Evolutionary conservation across 306 rosid species (phyloP).

Genomic region (Sophora flavescens): DNA sequence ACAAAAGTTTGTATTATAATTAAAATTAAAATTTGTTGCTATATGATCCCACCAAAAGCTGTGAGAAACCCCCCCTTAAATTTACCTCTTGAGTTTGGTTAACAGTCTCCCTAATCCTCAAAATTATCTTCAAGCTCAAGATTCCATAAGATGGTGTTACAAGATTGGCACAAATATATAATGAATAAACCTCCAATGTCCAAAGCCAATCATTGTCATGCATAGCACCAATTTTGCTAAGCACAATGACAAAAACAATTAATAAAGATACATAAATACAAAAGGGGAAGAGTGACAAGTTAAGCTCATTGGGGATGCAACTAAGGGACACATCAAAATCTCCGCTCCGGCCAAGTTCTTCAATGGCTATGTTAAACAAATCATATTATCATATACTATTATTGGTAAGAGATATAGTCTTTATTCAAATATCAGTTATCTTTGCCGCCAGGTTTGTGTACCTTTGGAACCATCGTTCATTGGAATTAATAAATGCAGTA

Average conservation of each 20-base stretch:
- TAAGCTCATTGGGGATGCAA: neutral
- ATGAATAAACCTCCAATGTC: neutral
- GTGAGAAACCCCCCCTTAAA: neutral
- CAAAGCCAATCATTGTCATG: slow-evolving; percentile 10
- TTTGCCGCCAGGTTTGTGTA: slow-evolving; percentile 38
- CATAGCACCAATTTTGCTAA: slow-evolving; percentile 11
- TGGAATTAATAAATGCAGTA: neutral
- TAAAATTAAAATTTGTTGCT: neutral
- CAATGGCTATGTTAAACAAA: slow-evolving; percentile 33
- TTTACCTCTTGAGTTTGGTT: slow-evolving; percentile 6
- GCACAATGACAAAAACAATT: slow-evolving; percentile 44
- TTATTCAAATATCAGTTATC: slow-evolving; percentile 27
- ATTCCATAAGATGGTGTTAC: slow-evolving; percentile 9
- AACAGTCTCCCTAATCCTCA: slow-evolving; percentile 30
- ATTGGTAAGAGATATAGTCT: neutral
- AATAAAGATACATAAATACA: slow-evolving; percentile 23
- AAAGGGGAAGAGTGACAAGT: neutral
- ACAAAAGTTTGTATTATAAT: neutral
- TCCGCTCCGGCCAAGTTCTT: slow-evolving; percentile 54
- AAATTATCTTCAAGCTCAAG: slow-evolving; percentile 1
- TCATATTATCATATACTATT: too few relatives aligned
- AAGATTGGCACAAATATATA: slow-evolving; percentile 31
- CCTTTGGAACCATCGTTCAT: slow-evolving; percentile 12
- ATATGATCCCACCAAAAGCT: slow-evolving; percentile 14
- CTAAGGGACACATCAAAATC: slow-evolving; percentile 10